These are phyloP conservation scores for Kurtzmaniella quercitrusa DNA, from an alignment of 1,139 yeast genomes.

Conservation along the genomic window DNA sequence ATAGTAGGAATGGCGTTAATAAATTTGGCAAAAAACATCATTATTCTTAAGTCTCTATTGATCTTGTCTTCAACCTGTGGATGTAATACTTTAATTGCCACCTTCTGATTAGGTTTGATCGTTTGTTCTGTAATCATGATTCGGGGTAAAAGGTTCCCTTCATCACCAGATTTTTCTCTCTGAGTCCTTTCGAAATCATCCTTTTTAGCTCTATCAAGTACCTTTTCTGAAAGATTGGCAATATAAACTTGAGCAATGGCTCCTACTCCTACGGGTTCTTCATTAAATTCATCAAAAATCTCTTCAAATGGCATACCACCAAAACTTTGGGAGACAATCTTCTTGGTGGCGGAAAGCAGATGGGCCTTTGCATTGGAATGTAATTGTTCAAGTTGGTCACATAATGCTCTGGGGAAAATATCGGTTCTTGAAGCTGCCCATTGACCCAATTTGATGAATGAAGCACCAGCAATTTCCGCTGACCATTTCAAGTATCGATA, in stretches of 20 bases:
- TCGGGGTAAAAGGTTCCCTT: conserved; percentile 27
- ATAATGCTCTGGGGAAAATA: conserved; percentile 75
- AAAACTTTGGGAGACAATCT: conserved; percentile 57
- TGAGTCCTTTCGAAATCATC: conserved; percentile 21
- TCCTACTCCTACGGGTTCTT: conserved; percentile 85
- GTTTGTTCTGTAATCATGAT: conserved; percentile 37
- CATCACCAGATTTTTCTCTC: conserved; percentile 9
- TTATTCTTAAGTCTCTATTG: conserved; percentile 75
- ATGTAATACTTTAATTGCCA: conserved; percentile 89
- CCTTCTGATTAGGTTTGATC: conserved; percentile 48
- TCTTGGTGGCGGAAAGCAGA: conserved; percentile 55
- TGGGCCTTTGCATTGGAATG: conserved; percentile 86
- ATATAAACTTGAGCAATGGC: conserved; percentile 95
- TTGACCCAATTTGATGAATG: conserved; percentile 92
- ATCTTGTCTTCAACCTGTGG: conserved; percentile 75
- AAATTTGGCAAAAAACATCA: conserved; percentile 70
- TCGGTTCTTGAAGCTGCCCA: conserved; percentile 99
- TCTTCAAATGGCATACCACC: conserved; percentile 62
- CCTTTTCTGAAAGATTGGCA: conserved; percentile 56
- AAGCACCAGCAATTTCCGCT: conserved; percentile 87
- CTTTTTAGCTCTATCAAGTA: conserved; percentile 31
- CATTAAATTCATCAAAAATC: conserved; percentile 75
- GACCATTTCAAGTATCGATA: conserved; percentile 59
- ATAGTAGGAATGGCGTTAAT: conserved; percentile 80
- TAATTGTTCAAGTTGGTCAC: conserved; percentile 69